Conservation (phyloP, 371 early-diverging fungal genomes). For the Mucor velutinosus region DNA sequence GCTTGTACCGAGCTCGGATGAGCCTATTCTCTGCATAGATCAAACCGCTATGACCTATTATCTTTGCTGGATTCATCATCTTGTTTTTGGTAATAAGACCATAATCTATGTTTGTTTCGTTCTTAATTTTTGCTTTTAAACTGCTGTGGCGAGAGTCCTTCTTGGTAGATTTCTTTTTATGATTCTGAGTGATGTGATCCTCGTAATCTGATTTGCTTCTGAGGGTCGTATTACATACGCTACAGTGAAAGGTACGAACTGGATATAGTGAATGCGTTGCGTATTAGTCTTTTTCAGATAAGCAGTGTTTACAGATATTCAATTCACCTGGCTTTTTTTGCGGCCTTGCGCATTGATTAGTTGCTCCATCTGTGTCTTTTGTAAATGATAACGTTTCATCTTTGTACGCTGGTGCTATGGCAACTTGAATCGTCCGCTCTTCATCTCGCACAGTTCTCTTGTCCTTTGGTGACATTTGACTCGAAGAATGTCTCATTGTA, state of each 20-base stretch:
- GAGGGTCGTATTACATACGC: background rate
- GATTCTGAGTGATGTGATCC: background rate
- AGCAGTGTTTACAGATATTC: background rate
- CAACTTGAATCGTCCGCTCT: background rate
- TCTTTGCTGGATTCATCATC: background rate
- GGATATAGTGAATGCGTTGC: background rate
- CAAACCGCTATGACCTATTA: background rate
- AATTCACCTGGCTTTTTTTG: background rate
- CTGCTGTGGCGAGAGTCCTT: background rate
- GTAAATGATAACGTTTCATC: background rate
- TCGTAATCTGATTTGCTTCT: background rate
- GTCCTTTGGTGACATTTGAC: background rate
- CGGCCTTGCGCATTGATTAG: background rate
- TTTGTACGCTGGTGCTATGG: background rate
- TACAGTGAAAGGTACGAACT: background rate
- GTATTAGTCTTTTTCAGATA: background rate
- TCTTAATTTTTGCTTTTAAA: background rate
- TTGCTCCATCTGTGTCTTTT: background rate
- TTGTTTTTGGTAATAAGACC: background rate
- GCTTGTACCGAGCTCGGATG: background rate
- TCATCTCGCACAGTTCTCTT: too few species aligned
- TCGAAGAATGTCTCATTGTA: background rate
- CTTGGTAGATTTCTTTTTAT: background rate
- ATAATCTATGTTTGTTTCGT: background rate
- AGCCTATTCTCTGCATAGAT: background rate